Evolutionary conservation across 805 yeast species (phyloP).

Genomic region (Yarrowia alimentaria): DNA sequence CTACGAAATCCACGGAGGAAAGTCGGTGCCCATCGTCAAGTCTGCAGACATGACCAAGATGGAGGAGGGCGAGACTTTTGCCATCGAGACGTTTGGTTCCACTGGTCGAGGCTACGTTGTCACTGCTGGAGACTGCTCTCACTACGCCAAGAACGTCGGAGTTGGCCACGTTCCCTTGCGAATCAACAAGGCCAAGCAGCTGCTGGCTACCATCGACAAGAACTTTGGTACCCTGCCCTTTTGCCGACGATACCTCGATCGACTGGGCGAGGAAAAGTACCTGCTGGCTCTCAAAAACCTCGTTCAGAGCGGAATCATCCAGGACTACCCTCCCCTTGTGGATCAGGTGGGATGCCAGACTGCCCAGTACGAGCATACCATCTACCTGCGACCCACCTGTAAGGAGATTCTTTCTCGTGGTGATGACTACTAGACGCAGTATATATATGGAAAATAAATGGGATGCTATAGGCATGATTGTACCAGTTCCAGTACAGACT

Average conservation of each 20-base stretch:
- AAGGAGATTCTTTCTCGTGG: constrained; percentile 96
- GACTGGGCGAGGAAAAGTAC: constrained; percentile 89
- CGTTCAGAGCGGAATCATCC: constrained; percentile 82
- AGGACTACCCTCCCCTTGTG: constrained; percentile 89
- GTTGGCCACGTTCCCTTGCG: constrained; percentile 53
- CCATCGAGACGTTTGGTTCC: constrained; percentile 96
- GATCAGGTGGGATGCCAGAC: constrained; percentile 85
- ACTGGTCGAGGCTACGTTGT: constrained; percentile 93
- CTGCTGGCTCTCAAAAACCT: constrained; percentile 79
- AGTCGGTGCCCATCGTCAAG: constrained; percentile 93
- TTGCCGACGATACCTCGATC: constrained; percentile 92
- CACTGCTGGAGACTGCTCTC: constrained; percentile 89
- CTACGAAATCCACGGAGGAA: constrained; percentile 87
- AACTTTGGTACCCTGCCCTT: constrained; percentile 94
- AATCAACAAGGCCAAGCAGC: constrained; percentile 63
- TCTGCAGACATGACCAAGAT: constrained; percentile 92
- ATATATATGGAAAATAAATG: neutral
- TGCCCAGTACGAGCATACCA: constrained; percentile 95
- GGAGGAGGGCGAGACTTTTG: constrained; percentile 98
- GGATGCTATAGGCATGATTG: too few relatives aligned
- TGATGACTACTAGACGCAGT: constrained; percentile 75
- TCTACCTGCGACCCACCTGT: constrained; percentile 81
- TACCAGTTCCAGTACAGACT: too few relatives aligned
- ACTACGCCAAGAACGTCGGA: constrained; percentile 68
- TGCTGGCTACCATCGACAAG: constrained; percentile 67